These are phyloP conservation scores for Trichoderma hamatum DNA, from an alignment of 2,329 filamentous ascomycete genomes.

Conservation along the genomic window DNA sequence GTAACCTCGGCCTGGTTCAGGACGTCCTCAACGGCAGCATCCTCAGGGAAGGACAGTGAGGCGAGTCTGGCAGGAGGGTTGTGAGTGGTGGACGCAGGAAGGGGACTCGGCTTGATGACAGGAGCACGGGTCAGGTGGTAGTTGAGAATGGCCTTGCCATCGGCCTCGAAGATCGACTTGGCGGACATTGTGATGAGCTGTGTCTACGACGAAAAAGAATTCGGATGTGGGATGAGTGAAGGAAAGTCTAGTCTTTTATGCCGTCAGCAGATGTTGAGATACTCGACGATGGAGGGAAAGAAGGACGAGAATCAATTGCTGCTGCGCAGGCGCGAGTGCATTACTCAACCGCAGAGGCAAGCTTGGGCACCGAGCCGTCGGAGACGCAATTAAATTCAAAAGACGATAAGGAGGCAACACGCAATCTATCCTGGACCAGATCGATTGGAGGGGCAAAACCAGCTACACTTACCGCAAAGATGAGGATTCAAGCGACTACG, in stretches of 20 bases:
- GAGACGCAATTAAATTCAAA: background rate
- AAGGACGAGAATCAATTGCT: conserved; percentile 10
- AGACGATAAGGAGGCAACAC: background rate
- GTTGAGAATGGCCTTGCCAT: conserved; percentile 99
- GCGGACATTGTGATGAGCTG: conserved; percentile 53
- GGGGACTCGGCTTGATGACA: conserved; percentile 96
- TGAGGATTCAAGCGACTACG: conserved; percentile 12
- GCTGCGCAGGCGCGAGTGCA: background rate
- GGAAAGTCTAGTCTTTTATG: conserved; percentile 23
- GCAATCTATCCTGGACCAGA: conserved; percentile 1
- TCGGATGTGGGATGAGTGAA: background rate
- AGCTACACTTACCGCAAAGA: conserved; percentile 18
- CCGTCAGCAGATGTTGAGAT: conserved; percentile 26
- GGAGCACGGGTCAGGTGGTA: conserved; percentile 98
- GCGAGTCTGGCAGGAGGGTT: conserved; percentile 91
- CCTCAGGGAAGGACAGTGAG: conserved; percentile 89
- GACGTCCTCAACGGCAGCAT: conserved; percentile 77
- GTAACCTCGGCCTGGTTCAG: conserved; percentile 94
- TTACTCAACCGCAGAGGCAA: background rate
- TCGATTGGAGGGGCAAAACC: background rate
- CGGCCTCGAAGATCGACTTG: conserved; percentile 97
- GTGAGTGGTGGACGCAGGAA: conserved; percentile 81
- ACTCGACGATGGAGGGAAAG: background rate
- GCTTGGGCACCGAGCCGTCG: conserved; percentile 16
- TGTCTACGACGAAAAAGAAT: conserved; percentile 32